Percentiles rank a stretch among this genome's conserved stretches.
These are phyloP conservation scores for Clarireedia paspali DNA, from an alignment of 2,329 filamentous ascomycete species.

Conservation along the genomic window DNA sequence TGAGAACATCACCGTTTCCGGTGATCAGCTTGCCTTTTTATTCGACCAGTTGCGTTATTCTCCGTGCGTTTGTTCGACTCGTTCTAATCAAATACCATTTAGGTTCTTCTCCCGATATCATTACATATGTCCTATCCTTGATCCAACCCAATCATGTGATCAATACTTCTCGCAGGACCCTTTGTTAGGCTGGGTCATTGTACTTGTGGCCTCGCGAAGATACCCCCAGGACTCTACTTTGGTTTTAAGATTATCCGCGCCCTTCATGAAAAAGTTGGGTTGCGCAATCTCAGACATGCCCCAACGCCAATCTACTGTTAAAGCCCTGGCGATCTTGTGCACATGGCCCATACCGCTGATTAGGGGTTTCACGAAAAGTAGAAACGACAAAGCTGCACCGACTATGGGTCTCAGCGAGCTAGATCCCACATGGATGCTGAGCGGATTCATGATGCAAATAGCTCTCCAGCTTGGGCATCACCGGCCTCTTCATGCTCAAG, in stretches of 20 bases:
- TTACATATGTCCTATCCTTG: slow-evolving; percentile 56
- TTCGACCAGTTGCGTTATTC: slow-evolving; percentile 11
- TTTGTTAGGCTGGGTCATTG: slow-evolving; percentile 62
- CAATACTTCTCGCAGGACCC: slow-evolving; percentile 50
- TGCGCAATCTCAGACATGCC: slow-evolving; percentile 16
- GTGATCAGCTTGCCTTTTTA: slow-evolving; percentile 10
- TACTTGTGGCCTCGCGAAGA: slow-evolving; percentile 53
- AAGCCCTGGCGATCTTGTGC: slow-evolving; percentile 24
- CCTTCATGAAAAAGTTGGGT: slow-evolving; percentile 18
- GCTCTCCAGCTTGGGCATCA: slow-evolving; percentile 26
- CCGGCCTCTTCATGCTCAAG: slow-evolving; percentile 17
- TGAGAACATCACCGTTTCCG: slow-evolving; percentile 10
- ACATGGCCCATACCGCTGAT: slow-evolving; percentile 25
- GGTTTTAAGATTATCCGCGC: slow-evolving; percentile 27
- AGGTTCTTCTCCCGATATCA: slow-evolving; percentile 60
- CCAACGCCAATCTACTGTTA: slow-evolving; percentile 17
- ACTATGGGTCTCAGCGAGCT: slow-evolving; percentile 9
- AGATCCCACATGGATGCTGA: slow-evolving; percentile 23
- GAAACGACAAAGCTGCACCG: slow-evolving; percentile 8
- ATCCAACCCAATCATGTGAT: slow-evolving; percentile 44
- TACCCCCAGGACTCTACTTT: slow-evolving; percentile 46
- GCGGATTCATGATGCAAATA: slow-evolving; percentile 25
- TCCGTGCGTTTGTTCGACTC: not conserved
- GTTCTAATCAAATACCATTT: too few relatives aligned
- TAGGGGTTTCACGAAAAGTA: slow-evolving; percentile 15